Base-by-base conservation (phyloP, 352 stramenopile genomes). In the Globisporangium nunn region DNA sequence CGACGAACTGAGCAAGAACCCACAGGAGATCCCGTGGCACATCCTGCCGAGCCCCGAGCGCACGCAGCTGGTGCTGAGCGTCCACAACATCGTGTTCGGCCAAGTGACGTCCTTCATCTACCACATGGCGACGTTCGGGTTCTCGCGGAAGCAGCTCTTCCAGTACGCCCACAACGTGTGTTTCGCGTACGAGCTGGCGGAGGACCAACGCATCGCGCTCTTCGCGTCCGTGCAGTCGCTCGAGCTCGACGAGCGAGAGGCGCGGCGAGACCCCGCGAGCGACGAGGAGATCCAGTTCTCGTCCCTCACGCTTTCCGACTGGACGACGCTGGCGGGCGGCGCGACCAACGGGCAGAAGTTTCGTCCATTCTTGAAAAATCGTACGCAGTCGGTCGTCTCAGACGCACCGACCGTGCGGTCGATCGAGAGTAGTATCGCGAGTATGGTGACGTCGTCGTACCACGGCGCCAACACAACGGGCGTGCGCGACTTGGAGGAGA, bases 71-170 rank as follows among this genome's bases (percentile, higher is more conserved):
- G 81, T 93, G 33, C 55, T 91, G 7, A 68, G 84, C 5, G 70
- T 91, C 12, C 84, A 93, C 69, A 88, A 91, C 56, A 61, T 88
- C 31, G 76, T 93, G 0, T 90, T 84, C 61, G 84, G 81, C 6
- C 84, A 93, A 63, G 70, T 75, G 3, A 83, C 70, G 41, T 78
- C 84, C 12, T 91, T 89, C 52, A 46, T 91, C 15, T 88, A 88
- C 63, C 85, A 91, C 61, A 70, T 93, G 30, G 71, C 76, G 40
- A 81, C 78, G 41, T 89, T 90, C 61, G 77, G 77, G 1, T 88
- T 88, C 54, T 70, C 78, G 47, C 62, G 71, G 4, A 68, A 70
- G 30, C 79, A 91, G 56, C 75, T 93, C 49, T 66, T 75, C 52
- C 81, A 91, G 58, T 93, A 83, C 44, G 78, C 80, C 6, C 66